Percentiles rank a stretch among this genome's conserved stretches.
These are phyloP conservation scores for Tricholoma matsutake DNA, from an alignment of 768 basidiomycete species.

Conservation along the genomic window DNA sequence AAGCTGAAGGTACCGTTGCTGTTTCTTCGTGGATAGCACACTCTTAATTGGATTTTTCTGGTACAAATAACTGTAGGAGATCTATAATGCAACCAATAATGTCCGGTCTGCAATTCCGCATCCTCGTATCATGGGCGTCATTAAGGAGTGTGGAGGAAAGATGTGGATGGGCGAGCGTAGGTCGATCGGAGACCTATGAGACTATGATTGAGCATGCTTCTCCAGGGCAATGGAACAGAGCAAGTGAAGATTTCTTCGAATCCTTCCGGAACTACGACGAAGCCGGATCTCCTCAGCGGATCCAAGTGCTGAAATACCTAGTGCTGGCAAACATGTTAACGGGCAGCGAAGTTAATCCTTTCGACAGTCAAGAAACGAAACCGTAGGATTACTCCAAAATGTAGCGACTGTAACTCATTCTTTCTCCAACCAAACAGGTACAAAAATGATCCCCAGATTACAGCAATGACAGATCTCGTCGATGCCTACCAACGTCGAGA, in stretches of 20 bases:
- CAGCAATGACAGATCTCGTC: conserved; percentile 96
- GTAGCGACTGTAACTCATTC: neutral
- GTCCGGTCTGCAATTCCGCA: conserved; percentile 97
- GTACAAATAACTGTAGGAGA: conserved; percentile 58
- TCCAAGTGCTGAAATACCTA: conserved; percentile 97
- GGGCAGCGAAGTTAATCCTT: conserved; percentile 97
- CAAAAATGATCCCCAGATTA: conserved; percentile 94
- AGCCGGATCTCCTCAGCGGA: conserved; percentile 92
- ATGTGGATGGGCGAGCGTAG: conserved; percentile 99
- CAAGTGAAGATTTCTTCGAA: conserved; percentile 98
- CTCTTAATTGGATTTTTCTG: neutral
- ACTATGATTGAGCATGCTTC: conserved; percentile 1
- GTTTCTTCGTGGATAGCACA: neutral
- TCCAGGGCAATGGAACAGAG: conserved; percentile 91
- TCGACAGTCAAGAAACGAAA: conserved; percentile 99
- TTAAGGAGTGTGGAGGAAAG: conserved; percentile 98
- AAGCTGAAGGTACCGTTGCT: conserved; percentile 73
- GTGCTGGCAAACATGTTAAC: conserved; percentile 98
- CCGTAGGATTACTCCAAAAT: conserved; percentile 57
- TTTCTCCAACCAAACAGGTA: conserved; percentile 47
- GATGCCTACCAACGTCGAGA: conserved; percentile 95
- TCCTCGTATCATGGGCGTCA: conserved; percentile 97
- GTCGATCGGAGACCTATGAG: conserved; percentile 17
- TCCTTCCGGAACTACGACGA: conserved; percentile 99
- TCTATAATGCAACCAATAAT: conserved; percentile 91